Percentiles rank a stretch among this genome's conserved stretches.
Evolutionary conservation across 164 flowering plant genomes (phyloP).

Genomic region (Nelumbo lutea): DNA sequence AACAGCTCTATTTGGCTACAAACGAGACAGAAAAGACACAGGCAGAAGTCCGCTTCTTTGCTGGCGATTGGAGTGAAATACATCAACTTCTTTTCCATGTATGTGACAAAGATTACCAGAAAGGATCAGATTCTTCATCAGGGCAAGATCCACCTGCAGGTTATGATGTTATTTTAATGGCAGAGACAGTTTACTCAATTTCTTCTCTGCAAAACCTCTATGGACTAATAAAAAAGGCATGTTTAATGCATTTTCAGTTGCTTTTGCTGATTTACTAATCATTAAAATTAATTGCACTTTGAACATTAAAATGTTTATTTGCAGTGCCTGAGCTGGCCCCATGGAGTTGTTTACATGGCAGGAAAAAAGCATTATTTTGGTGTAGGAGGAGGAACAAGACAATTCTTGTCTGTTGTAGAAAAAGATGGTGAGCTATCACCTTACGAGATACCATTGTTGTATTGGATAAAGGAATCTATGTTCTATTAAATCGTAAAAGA

Average conservation of each 20-base stretch:
- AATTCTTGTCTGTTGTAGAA: slow-evolving; percentile 67
- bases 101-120: slow-evolving; percentile 13
- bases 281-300: not conserved
- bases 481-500: not conserved
- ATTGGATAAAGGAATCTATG: no score
- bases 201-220: slow-evolving; percentile 59
- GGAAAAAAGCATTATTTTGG: slow-evolving; percentile 97
- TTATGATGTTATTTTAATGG: slow-evolving; percentile 90
- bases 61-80: slow-evolving; percentile 84
- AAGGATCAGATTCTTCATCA: slow-evolving; percentile 8
- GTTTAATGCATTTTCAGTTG: not conserved
- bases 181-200: slow-evolving; percentile 90
- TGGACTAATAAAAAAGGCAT: slow-evolving; percentile 74
- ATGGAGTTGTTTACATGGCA: slow-evolving; percentile 84
- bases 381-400: slow-evolving; percentile 90
- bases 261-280: slow-evolving; percentile 4
- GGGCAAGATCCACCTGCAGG: slow-evolving; percentile 28
- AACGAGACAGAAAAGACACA: slow-evolving; percentile 9
- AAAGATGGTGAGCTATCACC: slow-evolving; percentile 62
- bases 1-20: not conserved
- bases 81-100: slow-evolving; percentile 46
- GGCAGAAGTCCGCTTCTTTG: slow-evolving; percentile 63
- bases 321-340: slow-evolving; percentile 61
- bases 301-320: slow-evolving; percentile 11
- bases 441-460: not conserved